Evolutionary conservation across 2,329 filamentous ascomycete genomes (phyloP), one percentile per base, ranked within the genome.

Genomic region (Xylaria sp.): DNA sequence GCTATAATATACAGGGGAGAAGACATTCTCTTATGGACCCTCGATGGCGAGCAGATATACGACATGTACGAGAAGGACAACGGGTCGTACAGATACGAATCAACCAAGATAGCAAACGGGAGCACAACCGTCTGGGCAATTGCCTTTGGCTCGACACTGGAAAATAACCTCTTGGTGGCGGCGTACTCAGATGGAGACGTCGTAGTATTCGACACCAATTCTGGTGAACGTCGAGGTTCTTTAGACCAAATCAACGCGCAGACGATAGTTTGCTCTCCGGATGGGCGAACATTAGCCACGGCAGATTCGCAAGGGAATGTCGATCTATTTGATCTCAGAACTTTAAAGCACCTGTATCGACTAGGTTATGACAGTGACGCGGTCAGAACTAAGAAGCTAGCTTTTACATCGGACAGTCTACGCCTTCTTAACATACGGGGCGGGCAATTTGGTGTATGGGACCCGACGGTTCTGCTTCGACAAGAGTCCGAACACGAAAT

Each of bases 121-220:
- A 13, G 1, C 3, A 42, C 35, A 6, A 72, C 69, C 0, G 73
- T 75, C 0, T 53, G 47, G 16, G 71, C 67, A 1, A 42, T 76
- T 10, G 70, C 69, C 0, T 78, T 80, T 51, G 66, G 74, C 21
- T 65, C 62, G 0, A 68, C 71, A 1, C 23, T 69, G 0, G 71
- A 73, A 12, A 69, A 61, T 0, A 65, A 59, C 16, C 58, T 76
- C 0, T 61, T 79, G 5, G 76, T 75, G 0, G 76, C 73, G 23
- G 70, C 73, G 0, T 79, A 78, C 32, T 37, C 63, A 0, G 77
- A 79, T 40, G 78, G 78, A 0, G 75, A 78, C 37, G 54, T 78
- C 0, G 59, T 78, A 0, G 51, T 78, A 0, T 78, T 71, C 53
- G 74, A 79, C 29, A 67, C 71, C 1, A 53, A 57, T 3, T 69